Conservation (phyloP, 805 yeast species). For the Wickerhamia fluorescens region DNA sequence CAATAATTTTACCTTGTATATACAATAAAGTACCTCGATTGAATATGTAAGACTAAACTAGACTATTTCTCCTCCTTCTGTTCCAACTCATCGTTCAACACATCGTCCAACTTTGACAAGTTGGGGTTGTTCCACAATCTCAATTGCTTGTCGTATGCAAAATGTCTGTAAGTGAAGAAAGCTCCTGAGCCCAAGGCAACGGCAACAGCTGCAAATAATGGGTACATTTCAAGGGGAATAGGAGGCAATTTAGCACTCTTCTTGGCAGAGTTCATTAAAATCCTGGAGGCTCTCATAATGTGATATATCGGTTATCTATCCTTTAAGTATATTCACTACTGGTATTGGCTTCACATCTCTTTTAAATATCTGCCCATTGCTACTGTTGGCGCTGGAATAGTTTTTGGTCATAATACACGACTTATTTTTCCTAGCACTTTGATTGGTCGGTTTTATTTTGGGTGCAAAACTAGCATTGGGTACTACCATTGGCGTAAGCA, state of each 20-base stretch:
- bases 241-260: slow-evolving; percentile 14
- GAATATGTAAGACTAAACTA: no score
- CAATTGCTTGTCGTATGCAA: slow-evolving; percentile 37
- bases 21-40: no score
- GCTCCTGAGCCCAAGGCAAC: slow-evolving; percentile 32
- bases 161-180: slow-evolving; percentile 42
- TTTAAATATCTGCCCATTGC: no score
- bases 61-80: slow-evolving; percentile 19
- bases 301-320: background rate
- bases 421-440: no score
- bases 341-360: background rate
- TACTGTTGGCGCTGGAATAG: no score
- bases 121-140: slow-evolving; percentile 41
- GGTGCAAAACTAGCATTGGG: no score
- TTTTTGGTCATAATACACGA: no score
- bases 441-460: no score
- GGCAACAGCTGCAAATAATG: slow-evolving; percentile 39
- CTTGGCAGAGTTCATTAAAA: slow-evolving; percentile 36
- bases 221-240: slow-evolving; percentile 39
- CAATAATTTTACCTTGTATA: no score
- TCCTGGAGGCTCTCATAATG: slow-evolving; percentile 32
- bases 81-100: slow-evolving; percentile 28
- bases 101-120: slow-evolving; percentile 36
- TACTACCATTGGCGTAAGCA: no score
- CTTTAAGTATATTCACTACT: background rate